phyloP scores from a whole-genome alignment of 257 asterid genomes.

The Linaria vulgaris region DNA sequence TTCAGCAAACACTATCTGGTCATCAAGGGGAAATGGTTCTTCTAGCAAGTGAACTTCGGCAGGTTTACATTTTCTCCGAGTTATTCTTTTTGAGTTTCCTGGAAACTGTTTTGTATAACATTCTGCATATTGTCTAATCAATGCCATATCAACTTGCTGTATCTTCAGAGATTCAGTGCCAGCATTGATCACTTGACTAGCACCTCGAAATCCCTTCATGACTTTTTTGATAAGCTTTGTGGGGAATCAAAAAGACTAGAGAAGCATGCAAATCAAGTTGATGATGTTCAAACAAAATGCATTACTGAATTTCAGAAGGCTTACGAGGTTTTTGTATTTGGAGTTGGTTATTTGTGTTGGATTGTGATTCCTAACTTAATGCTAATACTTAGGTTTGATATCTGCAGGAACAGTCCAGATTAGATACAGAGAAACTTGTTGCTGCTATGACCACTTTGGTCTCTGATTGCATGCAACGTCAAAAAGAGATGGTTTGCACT shows the following conservation, averaged over 20 bases:
- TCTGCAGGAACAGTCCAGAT: constrained; percentile 63
- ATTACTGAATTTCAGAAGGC: constrained; percentile 69
- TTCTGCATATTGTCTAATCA: too few species aligned
- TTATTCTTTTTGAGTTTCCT: constrained; percentile 8
- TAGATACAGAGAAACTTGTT: constrained; percentile 70
- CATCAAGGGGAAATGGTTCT: constrained; percentile 70
- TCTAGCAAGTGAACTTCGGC: constrained; percentile 74
- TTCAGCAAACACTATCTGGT: constrained; percentile 52
- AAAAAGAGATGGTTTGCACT: constrained; percentile 64
- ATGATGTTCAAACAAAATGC: constrained; percentile 48
- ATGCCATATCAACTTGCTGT: constrained; percentile 17
- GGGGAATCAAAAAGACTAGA: constrained; percentile 64
- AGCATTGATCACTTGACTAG: constrained; percentile 49
- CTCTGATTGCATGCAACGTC: constrained; percentile 65
- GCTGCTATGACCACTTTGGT: constrained; percentile 73
- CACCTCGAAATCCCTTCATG: constrained; percentile 53
- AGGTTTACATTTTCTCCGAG: constrained; percentile 43
- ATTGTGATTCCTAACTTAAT: neutral
- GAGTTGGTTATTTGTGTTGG: neutral
- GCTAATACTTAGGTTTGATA: constrained; percentile 27
- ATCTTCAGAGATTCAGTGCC: constrained; percentile 51
- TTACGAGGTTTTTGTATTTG: constrained; percentile 50
- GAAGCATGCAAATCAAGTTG: constrained; percentile 52
- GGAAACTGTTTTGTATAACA: constrained; percentile 7
- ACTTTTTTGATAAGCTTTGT: constrained; percentile 47